Percentiles rank a stretch among this genome's conserved stretches.
Evolutionary conservation across 441 rosid genomes (phyloP).

Genomic region (Brassica balearica): DNA sequence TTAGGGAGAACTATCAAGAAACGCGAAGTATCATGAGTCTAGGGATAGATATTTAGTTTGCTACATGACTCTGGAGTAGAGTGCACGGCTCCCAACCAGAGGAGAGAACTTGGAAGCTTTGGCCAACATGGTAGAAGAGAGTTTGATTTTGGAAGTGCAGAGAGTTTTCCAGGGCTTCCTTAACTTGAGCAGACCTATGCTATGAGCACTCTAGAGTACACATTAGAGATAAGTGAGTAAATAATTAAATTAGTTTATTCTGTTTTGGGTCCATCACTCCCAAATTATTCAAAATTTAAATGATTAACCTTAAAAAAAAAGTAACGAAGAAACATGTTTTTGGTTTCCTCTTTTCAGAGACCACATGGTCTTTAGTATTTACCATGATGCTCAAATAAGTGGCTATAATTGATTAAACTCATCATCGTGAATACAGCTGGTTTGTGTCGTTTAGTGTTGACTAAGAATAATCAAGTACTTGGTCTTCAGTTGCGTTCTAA

Average conservation of each 20-base stretch:
- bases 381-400: background rate
- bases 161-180: conserved; percentile 55
- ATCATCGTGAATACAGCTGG: too few species aligned
- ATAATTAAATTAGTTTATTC: too few species aligned
- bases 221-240: too few species aligned
- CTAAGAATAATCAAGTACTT: too few species aligned
- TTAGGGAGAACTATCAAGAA: conserved; percentile 78
- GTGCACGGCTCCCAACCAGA: conserved; percentile 74
- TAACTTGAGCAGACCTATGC: too few species aligned
- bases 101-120: conserved; percentile 89
- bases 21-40: conserved; percentile 90
- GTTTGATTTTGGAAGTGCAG: conserved; percentile 63
- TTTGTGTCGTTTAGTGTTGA: too few species aligned
- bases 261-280: background rate
- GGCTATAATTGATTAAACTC: too few species aligned
- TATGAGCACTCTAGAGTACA: too few species aligned
- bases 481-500: too few species aligned
- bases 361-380: background rate
- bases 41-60: conserved; percentile 87
- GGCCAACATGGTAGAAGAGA: conserved; percentile 76
- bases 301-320: background rate
- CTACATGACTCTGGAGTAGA: conserved; percentile 85
- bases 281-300: background rate
- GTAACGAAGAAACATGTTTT: background rate
- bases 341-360: background rate